phyloP scores from a whole-genome alignment of 169 alveolate species.

The Eimeria necatrix region DNA sequence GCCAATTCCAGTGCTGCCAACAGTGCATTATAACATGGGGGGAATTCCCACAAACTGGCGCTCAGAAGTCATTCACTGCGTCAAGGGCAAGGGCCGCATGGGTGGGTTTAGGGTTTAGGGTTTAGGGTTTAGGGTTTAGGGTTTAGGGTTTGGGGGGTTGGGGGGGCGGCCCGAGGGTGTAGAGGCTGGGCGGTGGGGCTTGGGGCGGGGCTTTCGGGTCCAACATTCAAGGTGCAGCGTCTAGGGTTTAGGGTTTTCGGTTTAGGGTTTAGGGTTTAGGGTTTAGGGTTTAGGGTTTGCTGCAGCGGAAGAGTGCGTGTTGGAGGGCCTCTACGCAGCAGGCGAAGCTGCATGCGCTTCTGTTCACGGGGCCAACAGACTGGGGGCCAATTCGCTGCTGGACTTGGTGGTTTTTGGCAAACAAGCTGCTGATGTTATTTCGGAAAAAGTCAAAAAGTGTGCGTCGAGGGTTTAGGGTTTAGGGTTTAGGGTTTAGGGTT shows the following conservation, averaged over 20 bases:
- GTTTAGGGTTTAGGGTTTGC: not conserved
- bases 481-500: not conserved
- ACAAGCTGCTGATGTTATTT: slow-evolving; percentile 96
- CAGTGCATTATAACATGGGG: slow-evolving; percentile 99
- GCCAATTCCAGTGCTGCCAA: slow-evolving; percentile 98
- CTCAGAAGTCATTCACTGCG: slow-evolving; percentile 91
- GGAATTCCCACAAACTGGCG: slow-evolving; percentile 99
- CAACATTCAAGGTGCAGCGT: not conserved
- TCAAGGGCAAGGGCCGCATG: not conserved
- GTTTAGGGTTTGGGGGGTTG: slow-evolving; percentile 71
- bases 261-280: slow-evolving; percentile 6
- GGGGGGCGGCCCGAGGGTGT: slow-evolving; percentile 96
- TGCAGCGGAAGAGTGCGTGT: slow-evolving; percentile 89
- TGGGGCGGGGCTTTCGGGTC: not conserved
- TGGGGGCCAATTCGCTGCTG: slow-evolving; percentile 98
- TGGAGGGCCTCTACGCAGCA: slow-evolving; percentile 95
- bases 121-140: no score
- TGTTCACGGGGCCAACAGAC: slow-evolving; percentile 99
- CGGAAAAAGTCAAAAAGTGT: slow-evolving; percentile 92
- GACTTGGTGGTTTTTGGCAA: slow-evolving; percentile 98
- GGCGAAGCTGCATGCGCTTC: slow-evolving; percentile 99
- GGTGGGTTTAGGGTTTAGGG: not conserved
- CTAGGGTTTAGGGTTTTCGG: not conserved
- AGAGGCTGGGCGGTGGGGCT: slow-evolving; percentile 81
- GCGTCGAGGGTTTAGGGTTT: not conserved